These are phyloP conservation scores for Trametes gibbosa DNA, from an alignment of 768 basidiomycete species.

Conservation along the genomic window DNA sequence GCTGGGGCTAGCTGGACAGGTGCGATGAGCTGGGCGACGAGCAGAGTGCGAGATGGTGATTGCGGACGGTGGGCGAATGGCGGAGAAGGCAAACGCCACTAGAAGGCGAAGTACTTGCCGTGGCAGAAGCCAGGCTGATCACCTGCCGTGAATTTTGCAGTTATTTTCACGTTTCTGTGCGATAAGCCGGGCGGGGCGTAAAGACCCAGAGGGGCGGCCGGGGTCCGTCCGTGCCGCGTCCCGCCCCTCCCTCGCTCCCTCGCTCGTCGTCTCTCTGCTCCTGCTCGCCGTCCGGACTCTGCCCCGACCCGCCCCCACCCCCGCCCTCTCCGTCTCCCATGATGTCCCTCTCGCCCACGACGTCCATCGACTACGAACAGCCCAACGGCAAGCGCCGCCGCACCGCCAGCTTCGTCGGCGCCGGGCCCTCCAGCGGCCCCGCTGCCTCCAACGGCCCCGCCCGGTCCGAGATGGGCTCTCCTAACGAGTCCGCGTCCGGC, in stretches of 20 bases:
- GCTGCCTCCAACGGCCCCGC: conserved; percentile 13
- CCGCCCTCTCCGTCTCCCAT: conserved; percentile 12
- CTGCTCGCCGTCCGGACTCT: not conserved
- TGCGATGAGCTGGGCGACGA: not conserved
- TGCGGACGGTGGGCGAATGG: not conserved
- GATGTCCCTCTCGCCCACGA: conserved; percentile 30
- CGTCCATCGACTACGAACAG: conserved; percentile 27
- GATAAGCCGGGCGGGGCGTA: not conserved
- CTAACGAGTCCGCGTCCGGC: conserved; percentile 16
- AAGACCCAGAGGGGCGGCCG: not conserved
- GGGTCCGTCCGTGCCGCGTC: not conserved
- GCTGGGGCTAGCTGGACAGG: conserved; percentile 6
- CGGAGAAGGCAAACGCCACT: not conserved
- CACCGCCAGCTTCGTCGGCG: conserved; percentile 16
- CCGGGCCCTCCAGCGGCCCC: conserved; percentile 11
- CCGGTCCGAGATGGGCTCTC: conserved; percentile 21
- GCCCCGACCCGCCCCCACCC: conserved; percentile 1
- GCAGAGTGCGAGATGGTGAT: no score
- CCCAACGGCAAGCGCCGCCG: conserved; percentile 26
- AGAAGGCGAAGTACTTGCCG: not conserved
- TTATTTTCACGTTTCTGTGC: not conserved
- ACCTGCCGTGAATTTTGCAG: not conserved
- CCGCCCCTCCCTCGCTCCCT: not conserved
- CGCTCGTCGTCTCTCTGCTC: not conserved
- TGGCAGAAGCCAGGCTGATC: not conserved